Conservation (phyloP, 495 filamentous ascomycete genomes). For the Podospora pseudopauciseta region DNA sequence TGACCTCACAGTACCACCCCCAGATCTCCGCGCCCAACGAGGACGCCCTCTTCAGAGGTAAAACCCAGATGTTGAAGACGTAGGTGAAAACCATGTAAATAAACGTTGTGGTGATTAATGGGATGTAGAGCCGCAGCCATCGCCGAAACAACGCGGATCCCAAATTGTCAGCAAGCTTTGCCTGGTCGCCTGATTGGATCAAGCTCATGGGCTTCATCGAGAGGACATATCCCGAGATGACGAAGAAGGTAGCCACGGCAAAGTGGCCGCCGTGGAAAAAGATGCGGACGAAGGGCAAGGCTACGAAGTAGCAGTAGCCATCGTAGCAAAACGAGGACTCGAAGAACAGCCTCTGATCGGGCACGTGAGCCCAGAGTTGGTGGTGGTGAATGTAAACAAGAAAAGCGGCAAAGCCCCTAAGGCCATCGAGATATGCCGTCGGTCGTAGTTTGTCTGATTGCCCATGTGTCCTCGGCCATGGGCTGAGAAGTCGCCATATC, state of each 20-base stretch:
- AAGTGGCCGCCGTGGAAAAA: conserved; percentile 47
- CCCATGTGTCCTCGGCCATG: conserved; percentile 8
- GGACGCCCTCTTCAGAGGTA: conserved; percentile 25
- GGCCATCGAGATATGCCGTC: conserved; percentile 47
- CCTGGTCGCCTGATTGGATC: conserved; percentile 45
- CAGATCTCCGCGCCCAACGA: conserved; percentile 46
- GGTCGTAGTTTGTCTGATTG: conserved; percentile 30
- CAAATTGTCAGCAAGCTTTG: conserved; percentile 33
- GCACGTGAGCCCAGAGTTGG: conserved; percentile 37
- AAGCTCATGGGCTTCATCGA: conserved; percentile 48
- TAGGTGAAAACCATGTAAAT: conserved; percentile 50
- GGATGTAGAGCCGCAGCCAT: conserved; percentile 35
- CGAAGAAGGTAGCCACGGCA: conserved; percentile 51
- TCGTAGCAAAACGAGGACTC: conserved; percentile 35
- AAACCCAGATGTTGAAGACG: conserved; percentile 41
- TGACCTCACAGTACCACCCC: conserved; percentile 57
- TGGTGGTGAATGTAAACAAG: conserved; percentile 49
- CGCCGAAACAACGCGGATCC: conserved; percentile 35
- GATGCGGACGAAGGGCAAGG: conserved; percentile 37
- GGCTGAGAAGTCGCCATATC: conserved; percentile 17
- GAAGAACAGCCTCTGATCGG: conserved; percentile 26
- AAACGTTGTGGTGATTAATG: conserved; percentile 46
- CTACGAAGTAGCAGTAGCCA: conserved; percentile 39
- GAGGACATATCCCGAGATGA: conserved; percentile 52
- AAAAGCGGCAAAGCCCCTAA: conserved; percentile 46